phyloP scores from a whole-genome alignment of 208 protist genomes.

The Trypanosoma theileri region DNA sequence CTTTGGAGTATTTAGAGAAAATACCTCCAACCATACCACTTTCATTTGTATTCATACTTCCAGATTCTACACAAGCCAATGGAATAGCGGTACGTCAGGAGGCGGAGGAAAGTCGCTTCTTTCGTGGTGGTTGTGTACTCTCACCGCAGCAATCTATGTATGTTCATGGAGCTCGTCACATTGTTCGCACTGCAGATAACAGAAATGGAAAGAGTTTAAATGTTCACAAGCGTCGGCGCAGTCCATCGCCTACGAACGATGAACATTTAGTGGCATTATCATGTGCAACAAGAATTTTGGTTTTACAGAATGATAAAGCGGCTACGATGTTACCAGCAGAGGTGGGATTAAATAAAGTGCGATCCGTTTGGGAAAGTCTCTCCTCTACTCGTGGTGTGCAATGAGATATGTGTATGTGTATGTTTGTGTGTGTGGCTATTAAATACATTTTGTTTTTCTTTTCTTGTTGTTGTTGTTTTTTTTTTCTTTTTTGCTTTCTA shows the following conservation, averaged over 20 bases:
- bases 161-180: constrained; percentile 32
- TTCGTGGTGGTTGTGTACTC: constrained; percentile 31
- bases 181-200: not conserved
- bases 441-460: too few species aligned
- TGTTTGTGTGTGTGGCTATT: too few species aligned
- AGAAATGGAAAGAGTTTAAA: not conserved
- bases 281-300: constrained; percentile 38
- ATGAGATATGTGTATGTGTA: too few species aligned
- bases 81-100: constrained; percentile 27
- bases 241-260: not conserved
- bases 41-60: constrained; percentile 38
- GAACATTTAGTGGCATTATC: constrained; percentile 31
- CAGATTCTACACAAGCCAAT: constrained; percentile 34
- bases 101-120: constrained; percentile 34
- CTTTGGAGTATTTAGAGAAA: constrained; percentile 27
- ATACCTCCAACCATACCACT: constrained; percentile 7
- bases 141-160: constrained; percentile 24
- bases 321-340: constrained; percentile 21
- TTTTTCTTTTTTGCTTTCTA: too few species aligned
- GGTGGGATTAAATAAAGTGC: constrained; percentile 1
- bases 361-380: constrained; percentile 11
- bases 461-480: too few species aligned
- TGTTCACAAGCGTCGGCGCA: not conserved
- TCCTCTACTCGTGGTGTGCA: too few species aligned
- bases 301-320: constrained; percentile 36